Conservation (phyloP, 371 early-diverging fungal genomes). For the Apophysomyces elegans region DNA sequence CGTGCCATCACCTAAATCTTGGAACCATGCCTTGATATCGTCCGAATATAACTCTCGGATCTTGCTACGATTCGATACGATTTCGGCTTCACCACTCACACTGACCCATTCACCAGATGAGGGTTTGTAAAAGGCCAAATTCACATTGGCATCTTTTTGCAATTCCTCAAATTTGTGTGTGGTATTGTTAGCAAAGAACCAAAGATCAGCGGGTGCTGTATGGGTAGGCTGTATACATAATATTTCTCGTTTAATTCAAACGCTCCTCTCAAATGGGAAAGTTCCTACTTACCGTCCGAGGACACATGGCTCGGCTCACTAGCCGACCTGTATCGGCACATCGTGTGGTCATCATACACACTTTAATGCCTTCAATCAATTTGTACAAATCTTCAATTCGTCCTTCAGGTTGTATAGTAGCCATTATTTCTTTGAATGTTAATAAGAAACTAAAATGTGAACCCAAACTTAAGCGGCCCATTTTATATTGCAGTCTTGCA, state of each 20-base stretch:
- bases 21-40: conserved; percentile 46
- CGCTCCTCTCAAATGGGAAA: too few species aligned
- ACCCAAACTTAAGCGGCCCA: too few species aligned
- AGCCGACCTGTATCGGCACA: conserved; percentile 29
- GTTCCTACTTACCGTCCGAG: conserved; percentile 19
- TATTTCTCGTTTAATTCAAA: too few species aligned
- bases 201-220: conserved; percentile 36
- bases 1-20: conserved; percentile 44
- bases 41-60: conserved; percentile 37
- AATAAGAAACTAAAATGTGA: too few species aligned
- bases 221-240: conserved; percentile 18
- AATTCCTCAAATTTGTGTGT: conserved; percentile 52
- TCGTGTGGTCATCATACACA: conserved; percentile 44
- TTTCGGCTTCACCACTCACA: conserved; percentile 43
- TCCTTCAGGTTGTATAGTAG: conserved; percentile 19
- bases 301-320: conserved; percentile 35
- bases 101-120: conserved; percentile 50
- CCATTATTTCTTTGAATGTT: not conserved
- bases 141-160: conserved; percentile 44
- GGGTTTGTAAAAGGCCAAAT: conserved; percentile 39
- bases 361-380: conserved; percentile 29
- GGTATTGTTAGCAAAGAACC: conserved; percentile 46
- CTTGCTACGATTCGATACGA: conserved; percentile 41
- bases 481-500: too few species aligned
- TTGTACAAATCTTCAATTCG: conserved; percentile 40